Base-by-base conservation (phyloP, 2,329 filamentous ascomycete genomes). In the Colletotrichum musae region DNA sequence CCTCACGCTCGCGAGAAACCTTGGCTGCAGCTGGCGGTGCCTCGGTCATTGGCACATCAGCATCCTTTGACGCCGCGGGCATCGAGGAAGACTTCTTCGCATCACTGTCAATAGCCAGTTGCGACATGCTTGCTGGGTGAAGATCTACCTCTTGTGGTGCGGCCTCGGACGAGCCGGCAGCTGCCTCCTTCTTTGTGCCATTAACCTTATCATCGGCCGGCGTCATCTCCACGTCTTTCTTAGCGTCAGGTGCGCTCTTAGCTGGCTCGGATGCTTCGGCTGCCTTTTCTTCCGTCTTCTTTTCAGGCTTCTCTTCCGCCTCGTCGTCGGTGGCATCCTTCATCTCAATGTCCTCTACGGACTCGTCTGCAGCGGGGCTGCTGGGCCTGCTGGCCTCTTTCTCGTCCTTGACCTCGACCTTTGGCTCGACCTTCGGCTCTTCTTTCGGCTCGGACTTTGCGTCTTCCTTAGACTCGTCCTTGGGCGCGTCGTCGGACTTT, bases 1-100 rank as follows among this genome's bases (percentile, higher is more conserved):
- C 91, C 68, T 97, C 94, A 15, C 95, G 91, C 73, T 91, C 92
- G 12, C 94, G 90, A 1, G 93, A 86, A 13, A 92, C 77, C 80
- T 95, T 95, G 43, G 82, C 81, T 2, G 83, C 82, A 4, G 74
- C 51, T 32, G 80, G 75, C 0, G 86, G 83, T 1, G 82, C 87
- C 71, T 90, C 88, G n/a, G 79, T 76, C 87, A 89, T 89, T 48
- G 83, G 78, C 12, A 86, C 80, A 66, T 89, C 87, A 15, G 32
- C 21, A 18, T 71, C 61, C 50, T 67, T 68, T 47, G 51, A 16
- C 6, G 63, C 36, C 43, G 41, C 41, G 2, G 47, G 48, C 56
- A 28, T 39, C 3, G 64, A 50, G 15, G 64, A 32, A 48, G 16
- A 16, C 52, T 70, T 62, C 16, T 80, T 79, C 5, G 79, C 77